Evolutionary conservation across 2,329 filamentous ascomycete genomes (phyloP).

Genomic region (Curvularia spicifera): DNA sequence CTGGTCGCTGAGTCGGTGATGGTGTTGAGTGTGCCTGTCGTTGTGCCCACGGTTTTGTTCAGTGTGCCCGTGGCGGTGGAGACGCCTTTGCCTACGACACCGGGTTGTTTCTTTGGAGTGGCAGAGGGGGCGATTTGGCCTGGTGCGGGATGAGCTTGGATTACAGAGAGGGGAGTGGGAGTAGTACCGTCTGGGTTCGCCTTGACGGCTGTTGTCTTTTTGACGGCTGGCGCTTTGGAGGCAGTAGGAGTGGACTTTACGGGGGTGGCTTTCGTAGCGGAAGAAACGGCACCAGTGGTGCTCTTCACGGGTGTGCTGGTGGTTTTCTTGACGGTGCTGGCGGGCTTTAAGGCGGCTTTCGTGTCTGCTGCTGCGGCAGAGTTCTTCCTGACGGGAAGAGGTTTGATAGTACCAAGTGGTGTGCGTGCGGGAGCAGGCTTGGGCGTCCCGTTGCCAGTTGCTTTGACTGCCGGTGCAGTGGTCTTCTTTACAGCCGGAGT

Average conservation of each 20-base stretch:
- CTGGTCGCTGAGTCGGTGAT: constrained; percentile 48
- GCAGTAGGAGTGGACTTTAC: constrained; percentile 13
- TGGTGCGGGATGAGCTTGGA: constrained; percentile 37
- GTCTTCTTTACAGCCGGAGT: constrained; percentile 26
- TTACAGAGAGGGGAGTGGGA: constrained; percentile 36
- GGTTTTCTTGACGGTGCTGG: constrained; percentile 24
- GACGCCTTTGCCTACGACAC: constrained; percentile 43
- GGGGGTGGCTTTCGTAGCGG: constrained; percentile 17
- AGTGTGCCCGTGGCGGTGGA: constrained; percentile 44
- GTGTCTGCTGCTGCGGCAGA: constrained; percentile 4
- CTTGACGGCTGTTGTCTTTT: constrained; percentile 32
- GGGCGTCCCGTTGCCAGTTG: constrained; percentile 21
- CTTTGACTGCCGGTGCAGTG: constrained; percentile 25
- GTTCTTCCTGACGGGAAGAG: constrained; percentile 20
- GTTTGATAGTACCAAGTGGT: constrained; percentile 31
- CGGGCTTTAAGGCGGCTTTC: constrained; percentile 9
- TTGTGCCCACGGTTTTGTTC: constrained; percentile 46
- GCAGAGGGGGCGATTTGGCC: constrained; percentile 26
- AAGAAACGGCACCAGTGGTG: constrained; percentile 15
- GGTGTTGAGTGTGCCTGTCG: constrained; percentile 46
- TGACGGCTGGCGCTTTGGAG: constrained; percentile 30
- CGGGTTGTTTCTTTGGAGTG: constrained; percentile 38
- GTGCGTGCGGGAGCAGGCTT: constrained; percentile 25
- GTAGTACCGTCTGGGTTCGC: constrained; percentile 33
- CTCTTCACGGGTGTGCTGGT: constrained; percentile 23